These are phyloP conservation scores for Triadica sebifera DNA, from an alignment of 345 rosid genomes.

Conservation along the genomic window DNA sequence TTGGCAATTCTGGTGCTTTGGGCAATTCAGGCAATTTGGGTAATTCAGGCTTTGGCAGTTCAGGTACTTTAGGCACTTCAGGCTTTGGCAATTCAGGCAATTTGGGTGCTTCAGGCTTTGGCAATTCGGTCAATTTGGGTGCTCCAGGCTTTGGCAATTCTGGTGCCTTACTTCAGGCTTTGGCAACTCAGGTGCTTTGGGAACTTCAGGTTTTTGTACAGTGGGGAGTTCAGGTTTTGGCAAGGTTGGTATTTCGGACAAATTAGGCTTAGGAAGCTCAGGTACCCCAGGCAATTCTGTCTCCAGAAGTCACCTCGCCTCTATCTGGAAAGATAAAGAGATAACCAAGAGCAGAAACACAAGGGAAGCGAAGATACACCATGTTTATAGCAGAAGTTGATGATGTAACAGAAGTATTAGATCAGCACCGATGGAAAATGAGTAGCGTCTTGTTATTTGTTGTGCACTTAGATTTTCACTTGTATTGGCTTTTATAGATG, in stretches of 20 bases:
- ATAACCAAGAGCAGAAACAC: not conserved
- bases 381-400: not conserved
- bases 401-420: not conserved
- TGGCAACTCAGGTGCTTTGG: too few species aligned
- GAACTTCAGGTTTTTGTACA: too few species aligned
- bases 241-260: not conserved
- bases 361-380: not conserved
- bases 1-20: not conserved
- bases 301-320: not conserved
- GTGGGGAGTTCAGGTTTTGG: too few species aligned
- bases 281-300: not conserved
- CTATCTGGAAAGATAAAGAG: not conserved
- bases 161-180: too few species aligned
- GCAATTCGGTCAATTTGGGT: not conserved
- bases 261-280: not conserved
- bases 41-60: not conserved
- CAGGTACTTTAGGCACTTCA: not conserved
- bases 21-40: not conserved
- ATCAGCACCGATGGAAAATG: not conserved
- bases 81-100: too few species aligned
- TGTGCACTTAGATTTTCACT: not conserved
- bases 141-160: not conserved
- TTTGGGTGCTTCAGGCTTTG: not conserved
- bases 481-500: conserved; percentile 1
- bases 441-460: not conserved